Evolutionary conservation across 2,329 filamentous ascomycete genomes (phyloP).

Genomic region (Byssochlamys sp.): DNA sequence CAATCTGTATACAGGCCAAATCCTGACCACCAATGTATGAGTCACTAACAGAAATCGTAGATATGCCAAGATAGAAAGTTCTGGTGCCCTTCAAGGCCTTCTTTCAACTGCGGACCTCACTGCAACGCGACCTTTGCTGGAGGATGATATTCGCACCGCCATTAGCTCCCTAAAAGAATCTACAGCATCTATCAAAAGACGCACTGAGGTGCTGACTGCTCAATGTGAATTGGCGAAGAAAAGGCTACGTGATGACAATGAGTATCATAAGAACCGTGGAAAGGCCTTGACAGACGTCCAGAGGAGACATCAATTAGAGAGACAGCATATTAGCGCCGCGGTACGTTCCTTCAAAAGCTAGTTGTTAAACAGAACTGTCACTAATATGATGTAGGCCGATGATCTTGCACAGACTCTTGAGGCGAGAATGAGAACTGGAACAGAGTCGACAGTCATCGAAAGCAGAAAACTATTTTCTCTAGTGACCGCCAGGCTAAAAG

Average conservation of each 20-base stretch:
- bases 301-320: slow-evolving; percentile 26
- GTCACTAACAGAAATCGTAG: slow-evolving; percentile 11
- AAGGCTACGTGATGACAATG: slow-evolving; percentile 14
- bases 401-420: slow-evolving; percentile 27
- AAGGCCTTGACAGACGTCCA: slow-evolving; percentile 22
- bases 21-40: background rate
- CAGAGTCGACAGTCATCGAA: slow-evolving; percentile 21
- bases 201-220: slow-evolving; percentile 20
- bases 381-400: slow-evolving; percentile 21
- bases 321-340: slow-evolving; percentile 23
- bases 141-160: slow-evolving; percentile 28
- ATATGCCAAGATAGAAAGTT: slow-evolving; percentile 25
- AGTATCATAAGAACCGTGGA: slow-evolving; percentile 13
- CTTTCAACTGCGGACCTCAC: slow-evolving; percentile 17
- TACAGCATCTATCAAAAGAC: slow-evolving; percentile 25
- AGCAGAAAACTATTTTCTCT: slow-evolving; percentile 25
- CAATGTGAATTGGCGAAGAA: slow-evolving; percentile 24
- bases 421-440: slow-evolving; percentile 18
- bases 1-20: slow-evolving; percentile 18
- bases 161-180: slow-evolving; percentile 29
- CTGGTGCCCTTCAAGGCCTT: slow-evolving; percentile 19
- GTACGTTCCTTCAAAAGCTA: slow-evolving; percentile 14
- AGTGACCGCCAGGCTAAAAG: slow-evolving; percentile 25
- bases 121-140: slow-evolving; percentile 28
- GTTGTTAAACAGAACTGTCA: slow-evolving; percentile 1